These are phyloP conservation scores for Xylariomycetidae sp. DNA, from an alignment of 2,329 filamentous ascomycete genomes.

Conservation along the genomic window DNA sequence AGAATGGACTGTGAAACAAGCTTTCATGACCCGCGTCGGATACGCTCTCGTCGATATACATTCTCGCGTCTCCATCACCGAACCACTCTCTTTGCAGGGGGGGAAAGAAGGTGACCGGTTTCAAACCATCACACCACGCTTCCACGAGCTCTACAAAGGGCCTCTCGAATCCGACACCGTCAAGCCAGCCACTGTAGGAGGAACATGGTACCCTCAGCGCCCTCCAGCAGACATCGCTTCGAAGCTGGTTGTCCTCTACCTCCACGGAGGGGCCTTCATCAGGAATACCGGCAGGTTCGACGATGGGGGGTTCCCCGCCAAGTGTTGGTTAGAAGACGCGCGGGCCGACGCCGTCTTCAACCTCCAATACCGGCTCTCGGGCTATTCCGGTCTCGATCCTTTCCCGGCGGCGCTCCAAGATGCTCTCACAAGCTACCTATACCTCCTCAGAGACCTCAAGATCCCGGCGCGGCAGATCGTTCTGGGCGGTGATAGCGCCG, in stretches of 20 bases:
- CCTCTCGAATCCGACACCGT: constrained; percentile 13
- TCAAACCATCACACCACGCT: constrained; percentile 12
- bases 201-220: constrained; percentile 23
- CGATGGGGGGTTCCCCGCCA: constrained; percentile 4
- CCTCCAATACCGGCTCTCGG: constrained; percentile 44
- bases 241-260: constrained; percentile 15
- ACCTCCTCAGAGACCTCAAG: constrained; percentile 36
- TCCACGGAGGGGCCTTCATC: constrained; percentile 25
- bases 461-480: constrained; percentile 37
- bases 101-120: constrained; percentile 16
- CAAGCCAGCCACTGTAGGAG: constrained; percentile 20
- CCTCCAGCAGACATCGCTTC: constrained; percentile 3
- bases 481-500: constrained; percentile 45
- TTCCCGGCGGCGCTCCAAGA: constrained; percentile 50
- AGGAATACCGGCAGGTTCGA: constrained; percentile 15
- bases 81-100: constrained; percentile 12
- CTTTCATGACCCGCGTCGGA: constrained; percentile 1
- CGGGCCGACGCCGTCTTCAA: constrained; percentile 34
- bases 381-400: constrained; percentile 30
- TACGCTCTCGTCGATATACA: constrained; percentile 3
- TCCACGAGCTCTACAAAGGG: constrained; percentile 15
- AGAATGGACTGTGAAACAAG: constrained; percentile 7
- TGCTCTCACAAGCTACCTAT: constrained; percentile 38
- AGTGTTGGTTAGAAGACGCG: constrained; percentile 30
- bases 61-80: constrained; percentile 3